phyloP scores from a whole-genome alignment of 2,329 filamentous ascomycete genomes.

The Fusarium subglutinans region DNA sequence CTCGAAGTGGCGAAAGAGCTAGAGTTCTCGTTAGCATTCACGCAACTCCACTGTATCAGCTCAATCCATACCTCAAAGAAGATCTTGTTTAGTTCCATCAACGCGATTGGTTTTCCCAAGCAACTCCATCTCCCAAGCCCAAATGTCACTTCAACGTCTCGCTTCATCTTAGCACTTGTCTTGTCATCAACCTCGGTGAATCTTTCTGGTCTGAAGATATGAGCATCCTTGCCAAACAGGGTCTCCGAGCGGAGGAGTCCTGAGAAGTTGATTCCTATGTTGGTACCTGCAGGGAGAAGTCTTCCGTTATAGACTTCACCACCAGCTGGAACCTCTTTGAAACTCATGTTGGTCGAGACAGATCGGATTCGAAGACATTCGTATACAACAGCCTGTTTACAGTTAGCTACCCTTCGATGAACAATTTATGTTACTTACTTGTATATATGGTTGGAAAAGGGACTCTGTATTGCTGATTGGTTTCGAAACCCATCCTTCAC shows the following conservation, averaged over 20 bases:
- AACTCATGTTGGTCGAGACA: background rate
- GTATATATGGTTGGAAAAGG: background rate
- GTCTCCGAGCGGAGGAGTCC: background rate
- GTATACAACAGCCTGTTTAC: background rate
- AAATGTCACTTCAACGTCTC: background rate
- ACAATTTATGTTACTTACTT: background rate
- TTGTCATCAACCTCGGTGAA: background rate
- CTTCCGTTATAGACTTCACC: background rate
- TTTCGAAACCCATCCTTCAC: background rate
- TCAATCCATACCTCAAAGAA: background rate
- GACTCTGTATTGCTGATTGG: background rate
- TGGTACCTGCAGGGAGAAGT: background rate
- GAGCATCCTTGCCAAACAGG: background rate
- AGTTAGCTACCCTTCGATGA: rapidly evolving
- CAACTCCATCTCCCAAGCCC: background rate
- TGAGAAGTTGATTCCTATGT: background rate
- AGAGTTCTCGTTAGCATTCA: background rate
- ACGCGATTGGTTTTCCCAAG: background rate
- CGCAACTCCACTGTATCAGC: rapidly evolving
- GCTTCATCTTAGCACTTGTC: background rate
- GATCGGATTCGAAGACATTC: background rate
- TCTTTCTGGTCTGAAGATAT: background rate
- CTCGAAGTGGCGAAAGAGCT: background rate
- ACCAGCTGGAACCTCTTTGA: background rate
- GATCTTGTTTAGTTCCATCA: background rate